A percentile compares a stretch with the other conserved stretches of the same genome.
phyloP scores from a whole-genome alignment of 306 rosid species.

The Castanospermum australe region DNA sequence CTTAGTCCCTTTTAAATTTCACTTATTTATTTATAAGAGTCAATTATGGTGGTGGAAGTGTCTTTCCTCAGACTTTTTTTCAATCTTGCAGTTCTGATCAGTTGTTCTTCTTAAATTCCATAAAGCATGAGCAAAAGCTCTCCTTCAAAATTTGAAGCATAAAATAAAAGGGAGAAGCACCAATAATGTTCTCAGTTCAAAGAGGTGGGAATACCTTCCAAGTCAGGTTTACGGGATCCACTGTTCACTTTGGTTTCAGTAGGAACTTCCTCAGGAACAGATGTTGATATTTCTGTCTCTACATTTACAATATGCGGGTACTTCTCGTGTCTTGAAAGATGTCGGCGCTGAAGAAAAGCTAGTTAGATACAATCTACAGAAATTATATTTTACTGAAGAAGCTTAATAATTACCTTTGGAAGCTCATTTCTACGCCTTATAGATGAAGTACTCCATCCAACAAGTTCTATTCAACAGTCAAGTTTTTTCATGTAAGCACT shows the following conservation, averaged over 20 bases:
- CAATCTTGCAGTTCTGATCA: not conserved
- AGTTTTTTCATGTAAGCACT: conserved; percentile 37
- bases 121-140: not conserved
- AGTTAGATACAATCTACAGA: conserved; percentile 26
- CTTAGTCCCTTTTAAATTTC: not conserved
- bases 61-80: not conserved
- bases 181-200: not conserved
- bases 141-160: no score
- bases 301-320: conserved; percentile 67
- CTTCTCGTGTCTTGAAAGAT: conserved; percentile 46
- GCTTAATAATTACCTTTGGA: conserved; percentile 70
- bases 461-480: conserved; percentile 68
- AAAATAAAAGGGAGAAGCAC: no score
- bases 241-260: conserved; percentile 29
- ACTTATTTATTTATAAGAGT: no score
- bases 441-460: conserved; percentile 97
- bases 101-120: no score
- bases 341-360: conserved; percentile 42
- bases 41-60: no score
- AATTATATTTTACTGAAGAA: not conserved
- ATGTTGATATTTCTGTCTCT: conserved; percentile 40
- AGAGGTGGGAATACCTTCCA: conserved; percentile 72
- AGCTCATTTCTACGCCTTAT: conserved; percentile 70
- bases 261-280: conserved; percentile 35
- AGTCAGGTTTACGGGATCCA: conserved; percentile 35